These are phyloP conservation scores for Fragosphaeria purpurea DNA, from an alignment of 2,329 filamentous ascomycete species.

Conservation along the genomic window DNA sequence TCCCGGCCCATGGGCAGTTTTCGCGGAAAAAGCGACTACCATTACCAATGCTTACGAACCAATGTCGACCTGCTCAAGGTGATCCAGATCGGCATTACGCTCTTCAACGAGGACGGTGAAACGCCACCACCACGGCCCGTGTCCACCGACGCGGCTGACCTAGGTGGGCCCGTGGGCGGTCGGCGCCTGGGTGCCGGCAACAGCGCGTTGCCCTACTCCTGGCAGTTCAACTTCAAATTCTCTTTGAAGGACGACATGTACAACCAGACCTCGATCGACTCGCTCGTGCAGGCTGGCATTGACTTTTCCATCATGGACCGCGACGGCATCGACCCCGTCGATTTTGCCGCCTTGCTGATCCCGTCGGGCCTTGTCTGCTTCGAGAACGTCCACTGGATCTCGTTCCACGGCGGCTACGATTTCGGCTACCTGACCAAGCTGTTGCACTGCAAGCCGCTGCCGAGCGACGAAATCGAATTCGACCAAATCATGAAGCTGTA, in stretches of 20 bases:
- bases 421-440: conserved; percentile 96
- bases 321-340: conserved; percentile 80
- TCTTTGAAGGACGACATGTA: conserved; percentile 95
- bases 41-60: conserved; percentile 93
- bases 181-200: conserved; percentile 23
- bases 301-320: conserved; percentile 77
- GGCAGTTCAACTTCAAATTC: conserved; percentile 99
- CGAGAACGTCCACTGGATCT: conserved; percentile 88
- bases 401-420: conserved; percentile 96
- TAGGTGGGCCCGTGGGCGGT: conserved; percentile 25
- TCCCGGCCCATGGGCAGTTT: conserved; percentile 92
- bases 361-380: conserved; percentile 84
- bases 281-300: conserved; percentile 83
- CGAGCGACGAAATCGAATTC: conserved; percentile 83
- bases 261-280: conserved; percentile 86
- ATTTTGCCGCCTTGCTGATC: conserved; percentile 83
- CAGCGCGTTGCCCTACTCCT: conserved; percentile 64
- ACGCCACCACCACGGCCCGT: conserved; percentile 63
- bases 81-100: conserved; percentile 89
- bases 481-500: conserved; percentile 81
- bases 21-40: conserved; percentile 90
- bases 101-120: conserved; percentile 87
- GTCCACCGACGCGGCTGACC: conserved; percentile 30
- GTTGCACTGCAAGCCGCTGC: conserved; percentile 70
- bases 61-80: conserved; percentile 97